Evolutionary conservation across 768 basidiomycete genomes (phyloP), one percentile per base, ranked within the genome.

Genomic region (Rubroboletus satanas): DNA sequence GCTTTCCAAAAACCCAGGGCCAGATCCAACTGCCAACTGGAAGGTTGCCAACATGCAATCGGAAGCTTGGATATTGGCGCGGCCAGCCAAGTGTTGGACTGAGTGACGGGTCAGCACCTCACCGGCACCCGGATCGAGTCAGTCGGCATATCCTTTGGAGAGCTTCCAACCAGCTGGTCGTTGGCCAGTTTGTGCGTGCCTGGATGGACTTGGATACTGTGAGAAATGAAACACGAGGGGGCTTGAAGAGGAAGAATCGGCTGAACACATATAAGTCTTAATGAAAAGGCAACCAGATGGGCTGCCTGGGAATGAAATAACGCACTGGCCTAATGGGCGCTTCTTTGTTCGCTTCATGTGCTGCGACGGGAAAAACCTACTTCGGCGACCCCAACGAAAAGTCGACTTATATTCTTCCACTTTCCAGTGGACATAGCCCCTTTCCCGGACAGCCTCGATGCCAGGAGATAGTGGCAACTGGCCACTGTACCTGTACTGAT

Each of bases 241-340:
- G 6, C 4, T 23, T 1, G 17, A 26, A 31, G 9, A 8, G 5
- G 45, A 28, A 37, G 38, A 5, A 15, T 8, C 4, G 31, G 18
- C 41, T 56, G 46, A 11, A 2, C 29, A 3, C 7, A 14, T 14
- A 1, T 2, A n/a, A 17, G 17, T 12, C 14, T 28, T 14, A 23
- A 21, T 52, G 7, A 52, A 28, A 28, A n/a, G 10, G 18, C 18
- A 7, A 2, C 26, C 5, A 12, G 11, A 11, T 15, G 12, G n/a
- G n/a, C 0, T 5, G 47, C 52, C 42, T 45, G 58, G 58, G 59
- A 56, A 61, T 2, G 6, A 36, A 49, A 50, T 17, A 7, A n/a
- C 45, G 3, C 6, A 31, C 45, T 15, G 2, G 21, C 11, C 4
- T 2, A 15, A 35, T 5, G 6, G 21, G 32, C 31, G 37, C 56